Evolutionary conservation across 148 eudicot genomes (phyloP), one percentile per base, ranked within the genome.

Genomic region (Bassia scoparia): DNA sequence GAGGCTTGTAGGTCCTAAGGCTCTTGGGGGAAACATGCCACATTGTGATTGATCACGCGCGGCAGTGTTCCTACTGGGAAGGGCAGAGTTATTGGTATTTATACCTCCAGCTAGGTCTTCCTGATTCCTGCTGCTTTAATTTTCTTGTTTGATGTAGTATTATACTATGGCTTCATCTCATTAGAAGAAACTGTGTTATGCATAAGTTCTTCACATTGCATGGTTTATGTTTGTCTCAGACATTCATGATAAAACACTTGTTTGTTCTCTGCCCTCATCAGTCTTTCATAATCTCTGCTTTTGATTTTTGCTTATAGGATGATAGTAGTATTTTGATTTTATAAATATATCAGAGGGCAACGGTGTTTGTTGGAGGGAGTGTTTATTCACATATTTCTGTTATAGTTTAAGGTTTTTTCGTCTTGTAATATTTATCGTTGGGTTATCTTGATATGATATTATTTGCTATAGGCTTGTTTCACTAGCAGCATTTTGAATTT

Each of bases 11-110:
- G 98, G 98, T 34, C 93, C 93, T 13, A 84, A 83, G 71, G 98
- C 98, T 79, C 96, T n/a, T 96, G 8, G 98, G 98, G 78, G 98
- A 93, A 84, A 90, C 96, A 64, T 90, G 98, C 80, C 98, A 93
- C 74, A 86, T 93, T 71, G 98, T 93, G 69, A 93, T 93, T 69
- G 93, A 93, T 78, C 98, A 93, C 59, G 94, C n/a, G 82, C 54
- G 98, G 98, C 79, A 90, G 88, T 78, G 90, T 93, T 62, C 98
- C 46, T 93, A 90, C 74, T 93, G 98, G 98, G 98, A 93, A 84
- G 96, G 98, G 48, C 98, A 93, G 77, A 93, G 98, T 76, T 93
- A 93, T 66, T 96, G 98, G n/a, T n/a, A 58, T 78, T 93, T 53
- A 90, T 93, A 81, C 96, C 98, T 63, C 98, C 93, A 52, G 98